phyloP scores from a whole-genome alignment of 1,284 basidiomycete species.

The Cutaneotrichosporon cutaneum region DNA sequence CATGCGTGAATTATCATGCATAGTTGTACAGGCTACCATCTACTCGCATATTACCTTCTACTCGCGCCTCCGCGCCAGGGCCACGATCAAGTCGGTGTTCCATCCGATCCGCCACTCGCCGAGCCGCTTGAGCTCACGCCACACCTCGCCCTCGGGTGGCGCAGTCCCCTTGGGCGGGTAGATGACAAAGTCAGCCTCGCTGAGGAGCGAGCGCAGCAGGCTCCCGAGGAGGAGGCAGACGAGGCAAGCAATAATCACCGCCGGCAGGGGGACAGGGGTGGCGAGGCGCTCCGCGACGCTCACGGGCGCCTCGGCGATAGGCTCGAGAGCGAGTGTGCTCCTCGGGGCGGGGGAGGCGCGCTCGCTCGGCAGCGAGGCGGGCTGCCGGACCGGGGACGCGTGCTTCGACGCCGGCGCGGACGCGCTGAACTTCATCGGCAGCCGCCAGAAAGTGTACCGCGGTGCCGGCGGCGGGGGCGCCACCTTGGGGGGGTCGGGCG shows the following conservation, averaged over 20 bases:
- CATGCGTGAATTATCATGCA: conserved; percentile 12
- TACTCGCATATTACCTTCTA: neutral
- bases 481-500: conserved; percentile 2
- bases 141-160: conserved; percentile 57
- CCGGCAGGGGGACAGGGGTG: conserved; percentile 40
- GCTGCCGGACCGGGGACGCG: conserved; percentile 17
- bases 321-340: neutral
- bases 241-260: conserved; percentile 71
- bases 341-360: conserved; percentile 28
- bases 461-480: conserved; percentile 4
- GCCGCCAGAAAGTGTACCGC: conserved; percentile 26
- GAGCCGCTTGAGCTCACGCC: conserved; percentile 78
- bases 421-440: conserved; percentile 20
- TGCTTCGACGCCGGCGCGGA: conserved; percentile 20
- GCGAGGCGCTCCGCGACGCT: neutral
- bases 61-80: conserved; percentile 34
- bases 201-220: conserved; percentile 77
- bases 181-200: conserved; percentile 77
- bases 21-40: conserved; percentile 22
- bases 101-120: conserved; percentile 59
- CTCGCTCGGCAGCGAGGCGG: conserved; percentile 7
- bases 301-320: neutral
- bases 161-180: conserved; percentile 63
- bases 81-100: conserved; percentile 57
- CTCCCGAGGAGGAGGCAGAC: conserved; percentile 90